phyloP scores from a whole-genome alignment of 129 eudicot species.

The Chrysanthemum seticuspe region DNA sequence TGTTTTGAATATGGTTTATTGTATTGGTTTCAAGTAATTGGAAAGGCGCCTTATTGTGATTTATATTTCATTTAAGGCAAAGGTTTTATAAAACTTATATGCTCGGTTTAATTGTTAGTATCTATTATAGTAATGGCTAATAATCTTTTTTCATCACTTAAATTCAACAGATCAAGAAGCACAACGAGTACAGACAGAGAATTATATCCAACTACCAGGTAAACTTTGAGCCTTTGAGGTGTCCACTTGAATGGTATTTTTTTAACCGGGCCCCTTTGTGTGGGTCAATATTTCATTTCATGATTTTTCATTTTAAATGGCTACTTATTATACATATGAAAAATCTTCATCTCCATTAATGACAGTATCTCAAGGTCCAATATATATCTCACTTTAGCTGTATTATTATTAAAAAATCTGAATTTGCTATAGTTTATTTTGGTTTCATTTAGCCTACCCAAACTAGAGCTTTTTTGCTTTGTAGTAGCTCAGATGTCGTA shows the following conservation, averaged over 20 bases:
- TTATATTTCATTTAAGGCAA: too few relatives aligned
- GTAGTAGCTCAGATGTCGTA: too few relatives aligned
- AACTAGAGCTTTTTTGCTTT: too few relatives aligned
- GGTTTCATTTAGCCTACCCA: too few relatives aligned
- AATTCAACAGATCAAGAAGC: constrained; percentile 68
- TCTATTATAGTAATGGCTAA: constrained; percentile 11
- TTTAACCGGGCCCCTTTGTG: not conserved
- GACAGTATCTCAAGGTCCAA: not conserved
- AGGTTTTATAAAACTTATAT: not conserved
- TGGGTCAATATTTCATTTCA: constrained; percentile 6
- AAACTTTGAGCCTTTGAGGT: constrained; percentile 13
- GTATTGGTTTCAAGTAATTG: too few relatives aligned
- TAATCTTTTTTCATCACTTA: constrained; percentile 19
- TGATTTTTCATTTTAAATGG: not conserved
- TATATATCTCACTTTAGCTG: not conserved
- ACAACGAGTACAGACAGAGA: constrained; percentile 71
- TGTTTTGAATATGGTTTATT: too few relatives aligned
- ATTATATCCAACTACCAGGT: constrained; percentile 88
- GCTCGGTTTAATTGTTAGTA: not conserved
- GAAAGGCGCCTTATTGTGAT: too few relatives aligned
- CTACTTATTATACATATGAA: not conserved
- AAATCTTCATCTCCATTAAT: not conserved
- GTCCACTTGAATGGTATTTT: constrained; percentile 6
- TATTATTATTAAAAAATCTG: not conserved
- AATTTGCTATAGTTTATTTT: too few relatives aligned